phyloP scores from a whole-genome alignment of 2,329 filamentous ascomycete species.

The Pseudopyricularia javanii region DNA sequence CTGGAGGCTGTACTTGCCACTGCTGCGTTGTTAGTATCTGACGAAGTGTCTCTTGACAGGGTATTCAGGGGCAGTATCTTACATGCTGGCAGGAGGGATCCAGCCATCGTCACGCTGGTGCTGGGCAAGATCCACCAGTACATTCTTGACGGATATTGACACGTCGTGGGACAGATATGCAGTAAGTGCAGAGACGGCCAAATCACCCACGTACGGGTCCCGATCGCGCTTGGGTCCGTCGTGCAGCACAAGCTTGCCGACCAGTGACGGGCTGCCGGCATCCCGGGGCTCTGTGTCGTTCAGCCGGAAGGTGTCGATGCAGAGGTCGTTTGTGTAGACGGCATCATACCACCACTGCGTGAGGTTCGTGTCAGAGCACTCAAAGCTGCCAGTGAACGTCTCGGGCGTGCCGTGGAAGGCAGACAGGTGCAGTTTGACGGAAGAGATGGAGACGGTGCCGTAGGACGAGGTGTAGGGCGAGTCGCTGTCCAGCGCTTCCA shows the following conservation, averaged over 20 bases:
- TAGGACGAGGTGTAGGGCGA: constrained; percentile 27
- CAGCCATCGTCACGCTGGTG: constrained; percentile 38
- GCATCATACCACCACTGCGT: constrained; percentile 41
- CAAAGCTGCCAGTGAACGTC: constrained; percentile 37
- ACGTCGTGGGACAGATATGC: constrained; percentile 32
- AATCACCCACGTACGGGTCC: constrained; percentile 39
- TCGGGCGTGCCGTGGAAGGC: constrained; percentile 33
- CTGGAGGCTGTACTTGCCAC: constrained; percentile 29
- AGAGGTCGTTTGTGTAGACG: constrained; percentile 38
- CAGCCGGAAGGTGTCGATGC: constrained; percentile 28
- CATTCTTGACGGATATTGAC: constrained; percentile 26
- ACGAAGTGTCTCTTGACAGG: not conserved
- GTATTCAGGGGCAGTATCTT: constrained; percentile 8
- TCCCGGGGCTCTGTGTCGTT: constrained; percentile 36
- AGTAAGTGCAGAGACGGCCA: constrained; percentile 35
- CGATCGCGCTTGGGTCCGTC: constrained; percentile 40
- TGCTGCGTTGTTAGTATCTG: constrained; percentile 7
- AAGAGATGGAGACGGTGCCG: constrained; percentile 29
- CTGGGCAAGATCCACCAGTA: constrained; percentile 33
- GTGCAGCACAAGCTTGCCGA: constrained; percentile 31
- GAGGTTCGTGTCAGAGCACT: constrained; percentile 34
- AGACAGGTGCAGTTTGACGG: constrained; percentile 27
- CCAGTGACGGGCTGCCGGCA: constrained; percentile 26
- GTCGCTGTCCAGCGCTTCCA: constrained; percentile 30
- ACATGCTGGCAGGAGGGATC: constrained; percentile 42